Evolutionary conservation across 345 rosid genomes (phyloP), one percentile per base, ranked within the genome.

Genomic region (Turnera subulata): DNA sequence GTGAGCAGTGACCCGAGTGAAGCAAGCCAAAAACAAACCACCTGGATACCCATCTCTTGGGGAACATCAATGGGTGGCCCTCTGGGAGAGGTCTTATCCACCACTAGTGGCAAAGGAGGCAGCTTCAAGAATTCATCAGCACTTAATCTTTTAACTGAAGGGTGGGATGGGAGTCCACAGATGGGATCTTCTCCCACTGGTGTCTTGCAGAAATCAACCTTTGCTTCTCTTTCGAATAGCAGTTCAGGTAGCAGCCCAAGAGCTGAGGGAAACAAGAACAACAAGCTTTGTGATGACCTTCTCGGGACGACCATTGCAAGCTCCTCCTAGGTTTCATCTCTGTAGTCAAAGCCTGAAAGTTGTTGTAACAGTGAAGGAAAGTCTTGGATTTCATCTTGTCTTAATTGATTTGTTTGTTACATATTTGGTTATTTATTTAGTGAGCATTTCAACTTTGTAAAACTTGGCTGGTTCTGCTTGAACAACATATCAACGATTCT

Each of bases 1-100:
- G 53, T 60, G 24, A 73, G 55, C 43, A 53, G 19, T 42, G 73
- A 50, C 33, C 63, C 58, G 2, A 25, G 42, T 6, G 77, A 79
- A 51, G 47, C 45, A 10, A 68, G 14, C 37, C 76, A 71, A 50
- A 82, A 73, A 51, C 74, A 42, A 71, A 49, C 72, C 33, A 72
- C 69, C 50, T 78, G 82, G 89, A 70, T 72, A 40, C 82, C 89
- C 1, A 60, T 74, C 55, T 63, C 84, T 6, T 81, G 84, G 78
- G 85, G 79, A 48, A 65, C 45, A 59, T 76, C 85, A 16, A 61
- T 79, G 61, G 87, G 85, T 15, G 89, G 87, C 49, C 94, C 87
- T 46, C 25, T 86, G 44, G 94, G 94, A 1, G 90, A 83, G 77
- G 87, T 72, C 37, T 63, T 86, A 6, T 70, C 69, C 70, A 75